phyloP scores from a whole-genome alignment of 2,329 filamentous ascomycete species.

The Coniochaeta sp. region DNA sequence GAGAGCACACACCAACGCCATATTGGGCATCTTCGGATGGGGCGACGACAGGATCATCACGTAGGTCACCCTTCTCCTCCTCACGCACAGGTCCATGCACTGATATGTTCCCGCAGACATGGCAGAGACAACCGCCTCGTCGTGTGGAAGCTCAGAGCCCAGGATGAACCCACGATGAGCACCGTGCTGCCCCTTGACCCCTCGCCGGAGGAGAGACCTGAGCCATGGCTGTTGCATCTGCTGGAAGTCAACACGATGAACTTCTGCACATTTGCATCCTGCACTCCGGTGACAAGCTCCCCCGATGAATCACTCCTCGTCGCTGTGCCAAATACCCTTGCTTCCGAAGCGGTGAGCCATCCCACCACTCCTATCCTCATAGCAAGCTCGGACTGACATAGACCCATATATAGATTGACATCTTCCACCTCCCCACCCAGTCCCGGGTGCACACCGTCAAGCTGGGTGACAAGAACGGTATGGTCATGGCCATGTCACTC shows the following conservation, averaged over 20 bases:
- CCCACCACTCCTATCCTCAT: background rate
- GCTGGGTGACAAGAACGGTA: slow-evolving; percentile 53
- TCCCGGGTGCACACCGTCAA: slow-evolving; percentile 55
- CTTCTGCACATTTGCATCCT: slow-evolving; percentile 78
- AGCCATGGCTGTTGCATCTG: slow-evolving; percentile 81
- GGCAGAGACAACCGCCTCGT: slow-evolving; percentile 82
- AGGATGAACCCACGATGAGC: slow-evolving; percentile 59
- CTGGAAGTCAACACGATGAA: slow-evolving; percentile 89
- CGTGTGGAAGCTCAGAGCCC: slow-evolving; percentile 67
- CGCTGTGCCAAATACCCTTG: slow-evolving; percentile 72
- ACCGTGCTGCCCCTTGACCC: slow-evolving; percentile 65
- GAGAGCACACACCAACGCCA: slow-evolving; percentile 72
- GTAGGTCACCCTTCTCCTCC: slow-evolving; percentile 40
- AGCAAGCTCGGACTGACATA: slow-evolving; percentile 6
- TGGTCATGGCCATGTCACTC: slow-evolving; percentile 79
- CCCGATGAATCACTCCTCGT: slow-evolving; percentile 44
- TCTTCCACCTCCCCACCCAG: slow-evolving; percentile 76
- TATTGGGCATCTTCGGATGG: slow-evolving; percentile 71
- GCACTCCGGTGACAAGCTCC: slow-evolving; percentile 20
- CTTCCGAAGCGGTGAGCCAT: slow-evolving; percentile 57
- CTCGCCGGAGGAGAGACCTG: slow-evolving; percentile 37
- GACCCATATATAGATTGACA: slow-evolving; percentile 52
- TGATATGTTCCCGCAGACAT: slow-evolving; percentile 51
- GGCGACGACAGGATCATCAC: slow-evolving; percentile 70
- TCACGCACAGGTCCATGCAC: background rate